Evolutionary conservation across 805 yeast genomes (phyloP).

Genomic region (Candida rishiriensis): DNA sequence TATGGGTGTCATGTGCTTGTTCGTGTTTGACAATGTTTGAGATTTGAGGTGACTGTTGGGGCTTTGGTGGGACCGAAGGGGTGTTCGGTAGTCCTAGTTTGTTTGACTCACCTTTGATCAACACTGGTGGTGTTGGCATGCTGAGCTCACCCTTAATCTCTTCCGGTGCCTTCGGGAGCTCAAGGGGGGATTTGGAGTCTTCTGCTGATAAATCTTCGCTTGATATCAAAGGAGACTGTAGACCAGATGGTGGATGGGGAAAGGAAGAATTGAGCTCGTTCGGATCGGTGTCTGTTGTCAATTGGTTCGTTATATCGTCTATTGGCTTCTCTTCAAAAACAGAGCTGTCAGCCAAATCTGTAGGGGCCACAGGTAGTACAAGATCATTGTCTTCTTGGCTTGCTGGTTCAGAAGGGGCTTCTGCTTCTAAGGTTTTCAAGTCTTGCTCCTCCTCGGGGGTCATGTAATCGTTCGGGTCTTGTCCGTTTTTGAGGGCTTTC

Average conservation of each 20-base stretch:
- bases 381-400: slow-evolving; percentile 1
- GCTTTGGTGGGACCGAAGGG: slow-evolving; percentile 18
- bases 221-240: slow-evolving; percentile 6
- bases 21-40: background rate
- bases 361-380: slow-evolving; percentile 11
- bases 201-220: background rate
- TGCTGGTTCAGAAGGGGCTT: background rate
- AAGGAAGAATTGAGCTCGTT: slow-evolving; percentile 1
- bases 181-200: background rate
- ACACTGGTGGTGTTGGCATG: slow-evolving; percentile 26
- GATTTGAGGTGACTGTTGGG: background rate
- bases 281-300: slow-evolving; percentile 3
- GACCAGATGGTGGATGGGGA: slow-evolving; percentile 13
- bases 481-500: slow-evolving; percentile 41
- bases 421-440: slow-evolving; percentile 8
- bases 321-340: background rate
- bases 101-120: slow-evolving; percentile 29
- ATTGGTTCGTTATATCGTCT: background rate
- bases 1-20: background rate
- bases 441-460: slow-evolving; percentile 34
- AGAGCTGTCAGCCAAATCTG: background rate
- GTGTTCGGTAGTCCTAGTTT: slow-evolving; percentile 25
- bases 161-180: slow-evolving; percentile 14
- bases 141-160: slow-evolving; percentile 21
- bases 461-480: slow-evolving; percentile 55